These are phyloP conservation scores for Trametes versicolor DNA, from an alignment of 1,284 basidiomycete species.

Conservation along the genomic window DNA sequence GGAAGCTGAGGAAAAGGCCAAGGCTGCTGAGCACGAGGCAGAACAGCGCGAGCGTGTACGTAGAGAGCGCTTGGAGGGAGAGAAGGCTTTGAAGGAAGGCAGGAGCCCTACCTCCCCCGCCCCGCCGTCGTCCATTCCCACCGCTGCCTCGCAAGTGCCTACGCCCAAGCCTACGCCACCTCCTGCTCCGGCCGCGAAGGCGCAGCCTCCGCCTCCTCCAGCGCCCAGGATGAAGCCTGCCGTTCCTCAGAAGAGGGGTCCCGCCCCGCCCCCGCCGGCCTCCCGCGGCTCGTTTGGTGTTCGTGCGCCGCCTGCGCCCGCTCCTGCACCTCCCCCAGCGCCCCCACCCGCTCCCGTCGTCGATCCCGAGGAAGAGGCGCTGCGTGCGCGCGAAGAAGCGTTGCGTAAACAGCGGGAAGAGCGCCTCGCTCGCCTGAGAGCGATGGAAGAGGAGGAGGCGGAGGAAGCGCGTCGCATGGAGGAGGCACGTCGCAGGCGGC, in stretches of 20 bases:
- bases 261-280: conserved; percentile 48
- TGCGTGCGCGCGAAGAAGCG: conserved; percentile 71
- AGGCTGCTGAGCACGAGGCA: conserved; percentile 79
- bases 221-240: conserved; percentile 43
- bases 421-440: conserved; percentile 68
- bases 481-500: conserved; percentile 31
- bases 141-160: conserved; percentile 41
- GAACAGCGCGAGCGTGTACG: conserved; percentile 79
- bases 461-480: conserved; percentile 59
- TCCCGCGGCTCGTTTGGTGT: conserved; percentile 42
- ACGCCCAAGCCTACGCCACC: conserved; percentile 46
- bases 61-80: conserved; percentile 72
- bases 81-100: conserved; percentile 67
- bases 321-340: conserved; percentile 41
- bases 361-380: conserved; percentile 73
- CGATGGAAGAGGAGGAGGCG: conserved; percentile 79
- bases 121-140: conserved; percentile 46
- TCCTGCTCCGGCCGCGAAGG: conserved; percentile 46
- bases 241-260: conserved; percentile 35
- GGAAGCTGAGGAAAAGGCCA: conserved; percentile 86
- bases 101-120: conserved; percentile 48
- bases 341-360: conserved; percentile 43
- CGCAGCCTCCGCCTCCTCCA: conserved; percentile 54
- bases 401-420: conserved; percentile 70
- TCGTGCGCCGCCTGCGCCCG: conserved; percentile 41